phyloP scores from a whole-genome alignment of 441 rosid genomes.

The Pelargonium myrrhifolium region DNA sequence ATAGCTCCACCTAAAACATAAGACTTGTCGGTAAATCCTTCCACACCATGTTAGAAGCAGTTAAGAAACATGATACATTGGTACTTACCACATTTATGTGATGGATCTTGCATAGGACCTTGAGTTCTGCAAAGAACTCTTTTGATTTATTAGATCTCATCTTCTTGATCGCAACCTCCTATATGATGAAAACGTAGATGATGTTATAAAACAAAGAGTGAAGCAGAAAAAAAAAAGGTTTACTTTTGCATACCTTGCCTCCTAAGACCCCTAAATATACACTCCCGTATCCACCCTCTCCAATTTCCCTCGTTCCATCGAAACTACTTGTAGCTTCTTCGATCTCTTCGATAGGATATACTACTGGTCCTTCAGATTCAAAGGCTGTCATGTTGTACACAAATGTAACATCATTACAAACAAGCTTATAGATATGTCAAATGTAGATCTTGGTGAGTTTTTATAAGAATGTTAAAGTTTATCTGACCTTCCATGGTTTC shows the following conservation, averaged over 20 bases:
- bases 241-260: conserved; percentile 26
- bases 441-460: no score
- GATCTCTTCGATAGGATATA: conserved; percentile 36
- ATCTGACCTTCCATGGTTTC: conserved; percentile 42
- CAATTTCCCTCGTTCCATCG: conserved; percentile 42
- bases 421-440: no score
- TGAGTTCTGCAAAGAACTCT: conserved; percentile 61
- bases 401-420: conserved; percentile 7
- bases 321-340: conserved; percentile 47
- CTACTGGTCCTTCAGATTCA: conserved; percentile 47
- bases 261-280: conserved; percentile 46
- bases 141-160: conserved; percentile 60
- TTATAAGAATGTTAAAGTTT: background rate
- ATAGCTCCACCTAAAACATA: conserved; percentile 43
- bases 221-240: background rate
- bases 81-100: conserved; percentile 69
- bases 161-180: conserved; percentile 69
- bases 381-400: conserved; percentile 32
- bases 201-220: background rate
- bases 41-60: background rate
- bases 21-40: background rate
- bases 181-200: background rate
- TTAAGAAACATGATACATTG: conserved; percentile 17
- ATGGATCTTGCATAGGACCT: conserved; percentile 57
- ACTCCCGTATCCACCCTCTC: conserved; percentile 54